Conservation (phyloP, 31 red algal genomes). For the Asparagopsis taxiformis region DNA sequence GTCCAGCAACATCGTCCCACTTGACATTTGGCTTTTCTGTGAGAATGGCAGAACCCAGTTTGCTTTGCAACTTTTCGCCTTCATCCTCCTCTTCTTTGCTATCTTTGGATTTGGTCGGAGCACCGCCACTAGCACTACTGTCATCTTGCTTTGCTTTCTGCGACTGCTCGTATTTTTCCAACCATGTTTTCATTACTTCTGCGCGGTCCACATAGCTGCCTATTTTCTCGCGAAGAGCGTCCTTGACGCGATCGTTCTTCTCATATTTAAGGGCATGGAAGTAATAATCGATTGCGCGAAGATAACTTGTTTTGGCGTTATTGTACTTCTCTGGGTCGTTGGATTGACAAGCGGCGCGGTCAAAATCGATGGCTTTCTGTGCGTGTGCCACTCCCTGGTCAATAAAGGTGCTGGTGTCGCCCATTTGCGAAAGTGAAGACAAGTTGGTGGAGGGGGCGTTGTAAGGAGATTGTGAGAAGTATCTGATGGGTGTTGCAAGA, state of each 20-base stretch:
- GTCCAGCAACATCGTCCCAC: constrained; percentile 87
- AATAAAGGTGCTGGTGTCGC: constrained; percentile 62
- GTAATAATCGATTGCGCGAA: constrained; percentile 79
- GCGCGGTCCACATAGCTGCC: constrained; percentile 59
- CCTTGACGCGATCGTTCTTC: constrained; percentile 68
- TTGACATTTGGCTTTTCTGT: constrained; percentile 85
- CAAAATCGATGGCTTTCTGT: constrained; percentile 58
- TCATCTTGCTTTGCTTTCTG: background rate
- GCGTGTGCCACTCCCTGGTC: constrained; percentile 78
- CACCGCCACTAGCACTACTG: background rate
- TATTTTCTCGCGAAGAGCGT: constrained; percentile 40
- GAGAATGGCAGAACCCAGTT: constrained; percentile 66
- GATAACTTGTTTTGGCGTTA: constrained; percentile 40
- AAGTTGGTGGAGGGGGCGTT: no score
- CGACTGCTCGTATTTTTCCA: constrained; percentile 42
- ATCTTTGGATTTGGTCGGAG: constrained; percentile 19
- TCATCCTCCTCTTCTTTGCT: constrained; percentile 44
- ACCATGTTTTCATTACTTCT: constrained; percentile 71
- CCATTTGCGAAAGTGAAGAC: constrained; percentile 34
- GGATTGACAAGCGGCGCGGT: constrained; percentile 63
- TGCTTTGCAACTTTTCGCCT: constrained; percentile 47
- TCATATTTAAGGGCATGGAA: constrained; percentile 68
- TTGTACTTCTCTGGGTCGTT: constrained; percentile 28
- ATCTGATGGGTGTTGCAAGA: no score
- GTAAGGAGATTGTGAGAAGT: no score